Evolutionary conservation across 495 filamentous ascomycete genomes (phyloP).

Genomic region (Chaetomium cochliodes): DNA sequence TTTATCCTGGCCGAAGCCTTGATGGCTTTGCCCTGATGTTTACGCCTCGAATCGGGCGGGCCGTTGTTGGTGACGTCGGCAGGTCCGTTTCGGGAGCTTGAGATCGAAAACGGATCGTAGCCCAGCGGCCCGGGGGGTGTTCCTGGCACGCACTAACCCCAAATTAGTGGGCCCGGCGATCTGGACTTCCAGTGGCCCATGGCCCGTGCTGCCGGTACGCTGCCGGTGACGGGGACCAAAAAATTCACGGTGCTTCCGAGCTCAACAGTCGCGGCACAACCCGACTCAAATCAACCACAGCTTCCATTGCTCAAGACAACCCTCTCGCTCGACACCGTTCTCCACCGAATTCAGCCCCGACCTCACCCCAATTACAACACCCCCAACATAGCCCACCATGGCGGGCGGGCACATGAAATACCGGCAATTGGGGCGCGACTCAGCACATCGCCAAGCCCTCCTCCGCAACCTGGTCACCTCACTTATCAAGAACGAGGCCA

Average conservation of each 20-base stretch:
- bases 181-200: slow-evolving; percentile 9
- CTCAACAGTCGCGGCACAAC: not conserved
- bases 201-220: slow-evolving; percentile 13
- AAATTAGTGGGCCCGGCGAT: slow-evolving; percentile 1
- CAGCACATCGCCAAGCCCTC: slow-evolving; percentile 84
- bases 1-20: not conserved
- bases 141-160: not conserved
- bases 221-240: slow-evolving; percentile 7
- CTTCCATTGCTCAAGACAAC: not conserved
- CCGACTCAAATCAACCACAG: not conserved
- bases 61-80: slow-evolving; percentile 7
- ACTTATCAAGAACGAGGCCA: slow-evolving; percentile 88
- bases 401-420: slow-evolving; percentile 81
- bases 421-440: slow-evolving; percentile 78
- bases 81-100: not conserved
- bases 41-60: slow-evolving; percentile 2
- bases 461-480: slow-evolving; percentile 95
- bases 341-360: not conserved
- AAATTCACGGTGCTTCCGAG: slow-evolving; percentile 15
- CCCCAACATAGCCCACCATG: slow-evolving; percentile 52
- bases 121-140: not conserved
- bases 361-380: not conserved
- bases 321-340: not conserved
- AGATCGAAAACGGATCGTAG: not conserved
- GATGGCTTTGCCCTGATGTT: not conserved